Evolutionary conservation across 768 basidiomycete genomes (phyloP), one percentile per base, ranked within the genome.

Genomic region (Hericium erinaceus): DNA sequence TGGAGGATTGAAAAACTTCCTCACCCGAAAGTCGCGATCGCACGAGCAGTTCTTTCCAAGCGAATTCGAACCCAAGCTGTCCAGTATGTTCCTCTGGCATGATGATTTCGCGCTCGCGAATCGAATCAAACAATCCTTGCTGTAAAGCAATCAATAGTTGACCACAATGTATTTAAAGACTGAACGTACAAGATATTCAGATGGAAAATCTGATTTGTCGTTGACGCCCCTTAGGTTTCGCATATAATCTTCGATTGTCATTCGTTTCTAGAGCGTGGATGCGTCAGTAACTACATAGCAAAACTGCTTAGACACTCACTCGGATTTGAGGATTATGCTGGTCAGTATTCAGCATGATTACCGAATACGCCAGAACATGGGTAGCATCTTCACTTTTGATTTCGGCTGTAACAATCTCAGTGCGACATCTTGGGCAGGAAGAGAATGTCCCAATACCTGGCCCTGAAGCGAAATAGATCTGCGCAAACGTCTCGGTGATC

Each of bases 291-390:
- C 8, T n/a, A 15, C 20, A 46, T 46, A 46, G 41, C 41, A 18
- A 20, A 57, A n/a, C n/a, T n/a, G 39, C 20, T 1, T 49, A 39
- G 52, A 24, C 11, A 65, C 85, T 69, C 67, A 89, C 92, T 67
- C 90, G 75, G 60, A 95, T 81, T 77, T 97, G 93, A 12, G 95
- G 94, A 67, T 91, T 98, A 68, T 98, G 95, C 37, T 84, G 82
- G 73, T 99, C 97, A 8, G 97, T 99, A 72, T 99, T 99, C 52
- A 99, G 81, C 93, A 99, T 82, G 70, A 99, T 98, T 59, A 99
- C 86, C 0, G 97, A 98, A 70, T 86, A 99, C 1, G 95, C 83
- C 24, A 99, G 73, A 8, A 99, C 89, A 70, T 97, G 95, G 18
- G 92, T 90, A 4, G 95, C 91, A 68, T 98, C 97, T 72, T 92